Evolutionary conservation across 176 grass and related monocot genomes (phyloP), one percentile per base, ranked within the genome.

Genomic region (Musa beccarii): DNA sequence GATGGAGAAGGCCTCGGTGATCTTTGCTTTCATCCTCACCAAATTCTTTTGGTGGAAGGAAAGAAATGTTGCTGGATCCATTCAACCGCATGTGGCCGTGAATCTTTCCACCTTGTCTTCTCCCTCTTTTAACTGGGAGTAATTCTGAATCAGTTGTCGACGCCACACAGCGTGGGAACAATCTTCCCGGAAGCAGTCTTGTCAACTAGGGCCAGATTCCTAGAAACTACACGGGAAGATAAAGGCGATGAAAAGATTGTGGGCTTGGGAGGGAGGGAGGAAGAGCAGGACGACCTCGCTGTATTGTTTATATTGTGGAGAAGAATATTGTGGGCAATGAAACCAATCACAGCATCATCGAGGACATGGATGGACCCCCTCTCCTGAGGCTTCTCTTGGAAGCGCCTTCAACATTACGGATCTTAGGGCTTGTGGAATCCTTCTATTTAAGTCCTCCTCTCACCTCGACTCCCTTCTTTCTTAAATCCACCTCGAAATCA

Each of bases 401-500:
- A 76, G 55, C 63, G 28, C 55, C 74, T 63, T 76, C 8, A 20
- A 49, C 26, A 49, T 15, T 55, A 76, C 54, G 73, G 54, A 64
- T 63, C 55, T 76, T 63, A 15, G 26, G 54, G 54, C 17, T 49
- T 63, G 24, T 17, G 14, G 13, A 4, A 13, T n/a, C n/a, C 55
- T 24, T 49, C 54, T 61, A 75, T 61, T 75, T 75, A 75, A 75
- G 25, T 59, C 9, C 13, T 1, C 62, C 9, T n/a, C 57, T 25
- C 55, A 13, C 16, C 34, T 75, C 73, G 49, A 75, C 63, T 50
- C 74, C 13, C 57, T 64, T 76, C 34, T 76, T 76, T 64, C 74
- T 61, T 76, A 76, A 64, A 76, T 63, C 74, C 57, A 76, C 56
- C 74, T 63, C 51, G 49, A 74, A 74, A 28, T 74, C 51, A 56